Conservation (phyloP, 805 yeast species). For the Millerozyma miso region DNA sequence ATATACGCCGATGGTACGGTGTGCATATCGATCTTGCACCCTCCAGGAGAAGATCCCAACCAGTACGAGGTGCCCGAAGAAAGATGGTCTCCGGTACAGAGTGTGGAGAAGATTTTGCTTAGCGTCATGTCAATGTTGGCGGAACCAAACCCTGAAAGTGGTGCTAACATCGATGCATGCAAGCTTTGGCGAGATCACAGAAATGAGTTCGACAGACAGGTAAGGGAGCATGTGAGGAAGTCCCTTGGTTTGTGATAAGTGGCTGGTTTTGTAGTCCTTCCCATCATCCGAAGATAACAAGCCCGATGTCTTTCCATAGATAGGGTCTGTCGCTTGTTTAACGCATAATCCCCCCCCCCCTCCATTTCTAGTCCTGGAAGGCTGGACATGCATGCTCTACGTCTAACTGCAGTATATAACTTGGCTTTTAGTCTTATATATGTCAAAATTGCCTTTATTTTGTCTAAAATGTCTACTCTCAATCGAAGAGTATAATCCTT, state of each 20-base stretch:
- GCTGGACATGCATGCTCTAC: too few species aligned
- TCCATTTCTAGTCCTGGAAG: too few species aligned
- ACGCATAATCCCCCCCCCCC: too few species aligned
- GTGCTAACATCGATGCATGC: constrained; percentile 80
- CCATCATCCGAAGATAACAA: too few species aligned
- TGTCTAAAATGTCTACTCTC: too few species aligned
- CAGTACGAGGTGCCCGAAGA: constrained; percentile 95
- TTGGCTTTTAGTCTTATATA: too few species aligned
- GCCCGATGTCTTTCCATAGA: too few species aligned
- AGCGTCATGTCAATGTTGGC: constrained; percentile 96
- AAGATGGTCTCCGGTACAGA: constrained; percentile 97
- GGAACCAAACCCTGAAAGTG: constrained; percentile 94
- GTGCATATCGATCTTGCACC: constrained; percentile 89
- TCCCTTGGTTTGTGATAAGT: constrained; percentile 61
- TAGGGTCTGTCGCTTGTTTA: too few species aligned
- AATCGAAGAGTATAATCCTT: too few species aligned
- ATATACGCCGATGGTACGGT: constrained; percentile 93
- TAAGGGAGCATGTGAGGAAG: constrained; percentile 62
- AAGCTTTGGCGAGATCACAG: constrained; percentile 90
- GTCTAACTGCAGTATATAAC: too few species aligned
- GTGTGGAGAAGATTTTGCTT: constrained; percentile 91
- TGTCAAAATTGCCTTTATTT: too few species aligned
- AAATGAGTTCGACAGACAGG: constrained; percentile 59
- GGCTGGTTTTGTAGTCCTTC: background rate
- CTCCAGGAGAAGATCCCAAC: constrained; percentile 97